Evolutionary conservation across 2,329 filamentous ascomycete genomes (phyloP), one percentile per base, ranked within the genome.

Genomic region (Ophiognomonia clavigignenti-juglandacearum): DNA sequence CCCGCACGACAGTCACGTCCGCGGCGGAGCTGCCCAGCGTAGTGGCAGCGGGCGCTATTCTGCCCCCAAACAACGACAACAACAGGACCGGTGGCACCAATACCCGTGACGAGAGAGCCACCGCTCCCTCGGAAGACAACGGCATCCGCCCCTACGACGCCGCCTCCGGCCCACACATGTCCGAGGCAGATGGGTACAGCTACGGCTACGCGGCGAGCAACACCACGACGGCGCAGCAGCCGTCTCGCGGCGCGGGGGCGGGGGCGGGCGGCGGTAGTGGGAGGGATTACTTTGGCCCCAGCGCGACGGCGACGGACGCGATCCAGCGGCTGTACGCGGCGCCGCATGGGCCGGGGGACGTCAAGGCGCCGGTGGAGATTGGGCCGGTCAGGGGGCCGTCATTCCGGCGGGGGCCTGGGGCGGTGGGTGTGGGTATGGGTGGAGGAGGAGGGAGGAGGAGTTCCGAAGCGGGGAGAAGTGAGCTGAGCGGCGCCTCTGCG

Each of bases 311-410:
- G 0, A 76, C 75, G 2, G 78, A 65, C 51, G 73, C 72, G 3
- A 68, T 70, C 27, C 57, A 57, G 35, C 27, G 23, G 56, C 51
- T 34, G 48, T 22, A 35, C 9, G 8, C 19, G 59, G 60, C 26
- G 37, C 74, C 77, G 7, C 63, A 75, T 11, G 64, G 62, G 13
- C 75, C 76, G 4, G 67, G 64, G 9, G 74, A 79, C 54, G 76
- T 78, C 34, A 60, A 67, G 1, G 65, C 64, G 18, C 70, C 77
- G 4, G 75, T 81, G 3, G 78, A 82, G 64, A 75, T 82, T 11
- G 75, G 72, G n/a, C n/a, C n/a, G n/a, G n/a, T n/a, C 50, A 70
- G 71, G 38, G 53, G 41, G 39, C 22, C 18, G 18, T 19, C 6
- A 19, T 14, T 14, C 22, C 23, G 26, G 22, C 14, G 22, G 8